Base-by-base conservation (phyloP, 768 basidiomycete species). In the Sistotremastrum niveocremeum region DNA sequence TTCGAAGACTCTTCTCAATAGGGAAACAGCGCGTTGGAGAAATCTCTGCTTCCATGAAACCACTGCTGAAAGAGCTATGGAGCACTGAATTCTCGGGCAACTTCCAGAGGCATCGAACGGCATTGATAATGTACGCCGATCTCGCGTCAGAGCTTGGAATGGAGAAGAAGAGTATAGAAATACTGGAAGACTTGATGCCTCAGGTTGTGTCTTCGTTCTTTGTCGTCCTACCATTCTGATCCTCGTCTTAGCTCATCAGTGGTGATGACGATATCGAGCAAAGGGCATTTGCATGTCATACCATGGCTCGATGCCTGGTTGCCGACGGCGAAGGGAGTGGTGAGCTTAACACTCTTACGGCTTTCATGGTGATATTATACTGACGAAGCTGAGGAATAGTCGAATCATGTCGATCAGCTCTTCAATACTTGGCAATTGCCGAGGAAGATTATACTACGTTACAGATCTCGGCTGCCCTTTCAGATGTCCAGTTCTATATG, bases 151-250 rank as follows among this genome's bases (percentile, higher is more conserved):
- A 88, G 54, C 81, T 84, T 56, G 81, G 79, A 10, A 76, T 88
- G 73, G 72, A 80, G 9, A 73, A 74, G 54, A 71, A 76, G 49
- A 79, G 76, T 47, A 68, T 65, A 51, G 70, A 68, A 47, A 69
- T 88, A 42, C 53, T 91, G 40, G 80, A 86, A 41, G 85, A 84
- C 49, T 76, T 88, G 40, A 73, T 89, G 69, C 87, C 87, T 20
- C 87, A 89, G 65, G 87, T 81, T 48, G 49, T 65, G 52, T 12
- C 11, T 34, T 34, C 48, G 7, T 41, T 10, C 6, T 10, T 49
- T 32, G 33, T 32, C 33, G 12, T 7, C 20, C n/a, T 34, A 11
- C n/a, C 7, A 7, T 29, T 28, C 35, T 5, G 46, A 30, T 29
- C 31, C 10, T 3, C 31, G 20, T 11, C 41, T 2, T 50, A 87